phyloP scores from a whole-genome alignment of 176 grass and related monocot species.

The Leersia perrieri region DNA sequence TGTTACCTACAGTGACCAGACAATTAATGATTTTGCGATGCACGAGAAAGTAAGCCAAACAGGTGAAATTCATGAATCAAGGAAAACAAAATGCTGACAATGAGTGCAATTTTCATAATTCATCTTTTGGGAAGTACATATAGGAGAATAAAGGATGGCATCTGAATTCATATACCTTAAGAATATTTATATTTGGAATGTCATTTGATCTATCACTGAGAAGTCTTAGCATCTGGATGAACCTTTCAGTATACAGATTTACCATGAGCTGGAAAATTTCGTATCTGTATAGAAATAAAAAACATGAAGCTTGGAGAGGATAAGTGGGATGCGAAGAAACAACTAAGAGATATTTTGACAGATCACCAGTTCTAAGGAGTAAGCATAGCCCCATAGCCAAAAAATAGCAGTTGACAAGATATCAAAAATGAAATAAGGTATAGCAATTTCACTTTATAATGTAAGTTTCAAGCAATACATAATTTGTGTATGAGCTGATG shows the following conservation, averaged over 20 bases:
- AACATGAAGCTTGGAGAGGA: conserved; percentile 25
- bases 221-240: conserved; percentile 94
- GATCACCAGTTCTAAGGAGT: neutral
- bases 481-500: conserved; percentile 10
- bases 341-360: neutral
- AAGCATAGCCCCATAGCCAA: neutral
- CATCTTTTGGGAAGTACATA: neutral
- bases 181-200: conserved; percentile 96
- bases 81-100: conserved; percentile 24
- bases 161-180: conserved; percentile 62
- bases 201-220: conserved; percentile 93
- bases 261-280: conserved; percentile 99
- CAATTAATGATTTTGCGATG: conserved; percentile 33
- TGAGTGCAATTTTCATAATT: neutral
- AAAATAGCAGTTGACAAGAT: conserved; percentile 10
- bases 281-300: conserved; percentile 66
- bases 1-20: conserved; percentile 68
- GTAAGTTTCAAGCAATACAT: conserved; percentile 15
- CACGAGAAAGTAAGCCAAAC: conserved; percentile 18
- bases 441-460: neutral
- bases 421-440: conserved; percentile 32
- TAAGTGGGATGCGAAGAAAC: conserved; percentile 18
- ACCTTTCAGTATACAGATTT: conserved; percentile 96
- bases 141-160: conserved; percentile 13
- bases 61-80: neutral